Percentiles rank a stretch among this genome's conserved stretches.
Evolutionary conservation across 176 grass and related monocot genomes (phyloP).

Genomic region (Zizania latifolia): DNA sequence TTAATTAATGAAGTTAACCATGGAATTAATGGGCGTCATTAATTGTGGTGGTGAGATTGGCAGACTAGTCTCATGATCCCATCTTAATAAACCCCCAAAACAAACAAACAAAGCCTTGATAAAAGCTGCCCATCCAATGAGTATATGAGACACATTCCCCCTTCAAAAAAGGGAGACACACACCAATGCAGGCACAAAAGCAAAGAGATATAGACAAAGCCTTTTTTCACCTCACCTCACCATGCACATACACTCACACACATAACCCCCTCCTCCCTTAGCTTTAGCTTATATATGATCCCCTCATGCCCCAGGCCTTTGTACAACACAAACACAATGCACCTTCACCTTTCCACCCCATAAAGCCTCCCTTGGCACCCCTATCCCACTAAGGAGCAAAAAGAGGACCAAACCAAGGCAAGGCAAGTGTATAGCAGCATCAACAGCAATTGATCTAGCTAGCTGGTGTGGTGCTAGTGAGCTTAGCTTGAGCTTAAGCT

Average conservation of each 20-base stretch:
- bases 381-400: constrained; percentile 66
- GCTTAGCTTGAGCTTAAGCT: neutral
- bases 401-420: constrained; percentile 36
- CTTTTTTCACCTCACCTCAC: constrained; percentile 38
- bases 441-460: no score
- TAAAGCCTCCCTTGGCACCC: constrained; percentile 60
- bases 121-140: constrained; percentile 72
- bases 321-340: constrained; percentile 32
- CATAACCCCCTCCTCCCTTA: neutral
- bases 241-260: neutral
- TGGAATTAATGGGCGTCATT: neutral
- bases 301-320: constrained; percentile 44
- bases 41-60: neutral
- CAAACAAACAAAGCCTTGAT: constrained; percentile 50
- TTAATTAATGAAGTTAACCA: constrained; percentile 17
- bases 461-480: neutral
- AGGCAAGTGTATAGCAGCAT: neutral
- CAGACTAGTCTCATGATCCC: constrained; percentile 22
- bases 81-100: constrained; percentile 36
- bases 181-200: constrained; percentile 44
- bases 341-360: constrained; percentile 51
- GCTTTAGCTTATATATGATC: constrained; percentile 48
- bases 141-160: constrained; percentile 68
- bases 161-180: constrained; percentile 45
- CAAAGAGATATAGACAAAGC: constrained; percentile 61